Evolutionary conservation across 2,329 filamentous ascomycete species (phyloP).

Genomic region (Tolypocladium nubicola): DNA sequence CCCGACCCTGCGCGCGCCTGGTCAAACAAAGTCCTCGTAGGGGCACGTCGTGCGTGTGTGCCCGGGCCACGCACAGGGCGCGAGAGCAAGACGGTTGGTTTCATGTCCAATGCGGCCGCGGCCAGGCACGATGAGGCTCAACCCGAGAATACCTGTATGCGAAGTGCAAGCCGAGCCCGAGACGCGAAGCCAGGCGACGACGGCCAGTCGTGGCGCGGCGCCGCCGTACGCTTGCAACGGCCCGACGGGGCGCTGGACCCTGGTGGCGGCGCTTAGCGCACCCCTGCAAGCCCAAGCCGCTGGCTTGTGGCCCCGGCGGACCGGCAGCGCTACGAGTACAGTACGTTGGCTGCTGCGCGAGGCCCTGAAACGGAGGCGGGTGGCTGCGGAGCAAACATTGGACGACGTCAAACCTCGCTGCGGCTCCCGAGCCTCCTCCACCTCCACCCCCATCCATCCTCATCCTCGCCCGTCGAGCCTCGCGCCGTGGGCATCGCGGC

Average conservation of each 20-base stretch:
- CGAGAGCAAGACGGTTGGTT: not conserved
- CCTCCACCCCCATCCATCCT: not conserved
- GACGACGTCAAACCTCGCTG: not conserved
- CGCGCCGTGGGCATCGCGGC: not conserved
- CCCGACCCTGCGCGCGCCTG: not conserved
- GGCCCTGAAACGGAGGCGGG: not conserved
- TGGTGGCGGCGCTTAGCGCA: not conserved
- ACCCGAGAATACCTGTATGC: too few relatives aligned
- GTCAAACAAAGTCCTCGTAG: not conserved
- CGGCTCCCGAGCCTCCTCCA: not conserved
- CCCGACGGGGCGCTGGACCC: not conserved
- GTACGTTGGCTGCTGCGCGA: too few relatives aligned
- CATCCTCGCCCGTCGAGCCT: not conserved
- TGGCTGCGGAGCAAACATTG: not conserved
- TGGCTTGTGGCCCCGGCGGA: not conserved
- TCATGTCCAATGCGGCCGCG: not conserved
- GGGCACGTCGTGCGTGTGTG: too few relatives aligned
- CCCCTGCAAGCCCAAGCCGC: not conserved
- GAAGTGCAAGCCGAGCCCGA: not conserved
- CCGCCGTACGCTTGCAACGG: slow-evolving; percentile 2
- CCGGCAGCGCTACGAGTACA: too few relatives aligned
- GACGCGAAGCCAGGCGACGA: not conserved
- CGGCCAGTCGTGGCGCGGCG: slow-evolving; percentile 3
- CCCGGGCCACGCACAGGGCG: too few relatives aligned
- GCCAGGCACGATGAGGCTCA: not conserved